These are phyloP conservation scores for Candolleomyces aberdarensis DNA, from an alignment of 768 basidiomycete genomes.

Conservation along the genomic window DNA sequence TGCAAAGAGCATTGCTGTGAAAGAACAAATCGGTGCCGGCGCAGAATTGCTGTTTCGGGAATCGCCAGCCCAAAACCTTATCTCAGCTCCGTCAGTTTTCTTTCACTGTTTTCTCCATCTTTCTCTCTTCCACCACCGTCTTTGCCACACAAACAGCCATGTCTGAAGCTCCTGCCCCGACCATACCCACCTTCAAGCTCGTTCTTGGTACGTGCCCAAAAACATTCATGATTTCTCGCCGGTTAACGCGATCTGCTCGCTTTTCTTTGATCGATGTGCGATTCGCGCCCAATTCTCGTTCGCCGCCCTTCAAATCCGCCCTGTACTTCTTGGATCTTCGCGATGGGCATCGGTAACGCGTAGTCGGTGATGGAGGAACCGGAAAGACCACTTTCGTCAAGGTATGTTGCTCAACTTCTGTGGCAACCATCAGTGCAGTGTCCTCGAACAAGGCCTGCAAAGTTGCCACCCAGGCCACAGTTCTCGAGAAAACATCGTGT, in stretches of 20 bases:
- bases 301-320: constrained; percentile 16
- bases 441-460: too few species aligned
- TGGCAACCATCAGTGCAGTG: constrained; percentile 3
- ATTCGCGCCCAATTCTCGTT: constrained; percentile 22
- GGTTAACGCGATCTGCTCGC: constrained; percentile 22
- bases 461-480: too few species aligned
- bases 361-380: constrained; percentile 95
- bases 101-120: constrained; percentile 20
- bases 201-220: constrained; percentile 75
- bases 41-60: constrained; percentile 27
- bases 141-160: constrained; percentile 28
- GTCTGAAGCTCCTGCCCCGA: constrained; percentile 26
- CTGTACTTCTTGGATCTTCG: constrained; percentile 14
- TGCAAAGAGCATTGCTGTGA: neutral
- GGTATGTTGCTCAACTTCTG: constrained; percentile 40
- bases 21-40: constrained; percentile 17
- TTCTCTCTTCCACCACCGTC: constrained; percentile 20
- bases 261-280: constrained; percentile 54
- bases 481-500: neutral
- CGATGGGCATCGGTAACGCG: constrained; percentile 8
- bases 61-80: constrained; percentile 41
- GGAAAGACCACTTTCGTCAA: constrained; percentile 99
- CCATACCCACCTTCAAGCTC: constrained; percentile 94
- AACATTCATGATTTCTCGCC: constrained; percentile 18
- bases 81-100: constrained; percentile 33